These are phyloP conservation scores for Lactifluus volemus DNA, from an alignment of 768 basidiomycete genomes.

Conservation along the genomic window DNA sequence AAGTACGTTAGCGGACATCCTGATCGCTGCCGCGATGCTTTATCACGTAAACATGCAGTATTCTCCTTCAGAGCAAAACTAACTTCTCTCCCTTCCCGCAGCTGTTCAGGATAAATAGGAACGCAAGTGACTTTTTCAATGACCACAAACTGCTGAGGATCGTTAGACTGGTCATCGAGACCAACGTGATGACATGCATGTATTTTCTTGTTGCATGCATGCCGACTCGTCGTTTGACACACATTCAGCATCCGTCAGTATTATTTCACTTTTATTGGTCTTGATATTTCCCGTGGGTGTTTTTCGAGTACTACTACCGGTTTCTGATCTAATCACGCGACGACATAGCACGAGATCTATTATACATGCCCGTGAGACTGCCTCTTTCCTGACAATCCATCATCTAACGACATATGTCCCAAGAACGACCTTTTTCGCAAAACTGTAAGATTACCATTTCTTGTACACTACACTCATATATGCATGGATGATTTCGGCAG, in stretches of 20 bases:
- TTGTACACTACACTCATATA: too few species aligned
- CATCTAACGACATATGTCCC: not conserved
- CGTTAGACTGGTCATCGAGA: slow-evolving; percentile 23
- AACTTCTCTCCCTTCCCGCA: not conserved
- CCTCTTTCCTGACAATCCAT: not conserved
- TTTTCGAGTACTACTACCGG: too few species aligned
- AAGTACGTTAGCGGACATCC: not conserved
- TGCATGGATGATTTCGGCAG: too few species aligned
- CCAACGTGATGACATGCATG: slow-evolving; percentile 19
- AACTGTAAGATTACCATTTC: not conserved
- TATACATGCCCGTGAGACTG: slow-evolving; percentile 4
- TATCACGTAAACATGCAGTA: not conserved
- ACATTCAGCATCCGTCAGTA: too few species aligned
- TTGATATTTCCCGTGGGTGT: too few species aligned
- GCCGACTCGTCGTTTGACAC: too few species aligned
- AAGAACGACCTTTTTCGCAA: not conserved
- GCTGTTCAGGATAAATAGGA: not conserved
- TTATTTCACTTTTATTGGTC: too few species aligned
- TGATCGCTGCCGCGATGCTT: slow-evolving; percentile 3
- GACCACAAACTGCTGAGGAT: slow-evolving; percentile 15
- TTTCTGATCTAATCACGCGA: not conserved
- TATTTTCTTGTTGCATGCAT: not conserved
- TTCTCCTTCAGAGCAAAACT: not conserved
- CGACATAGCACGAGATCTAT: not conserved
- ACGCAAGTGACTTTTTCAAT: not conserved